phyloP scores from a whole-genome alignment of 768 basidiomycete species.

The Trametes cinnabarina region DNA sequence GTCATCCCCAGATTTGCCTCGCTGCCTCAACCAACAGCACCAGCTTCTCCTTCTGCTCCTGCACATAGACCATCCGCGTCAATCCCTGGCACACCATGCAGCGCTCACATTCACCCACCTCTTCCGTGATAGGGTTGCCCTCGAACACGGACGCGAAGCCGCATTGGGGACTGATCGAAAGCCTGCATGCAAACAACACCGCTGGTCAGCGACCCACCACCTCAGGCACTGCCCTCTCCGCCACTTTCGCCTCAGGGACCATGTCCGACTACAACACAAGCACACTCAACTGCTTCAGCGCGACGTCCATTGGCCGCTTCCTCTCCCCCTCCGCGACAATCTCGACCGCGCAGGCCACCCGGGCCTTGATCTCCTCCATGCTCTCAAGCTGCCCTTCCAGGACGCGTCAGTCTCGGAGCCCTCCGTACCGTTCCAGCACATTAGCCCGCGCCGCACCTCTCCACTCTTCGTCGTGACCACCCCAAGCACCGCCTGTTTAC shows the following conservation, averaged over 20 bases:
- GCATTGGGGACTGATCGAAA: conserved; percentile 48
- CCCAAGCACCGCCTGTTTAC: conserved; percentile 43
- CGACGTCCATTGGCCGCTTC: conserved; percentile 37
- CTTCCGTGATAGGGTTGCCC: conserved; percentile 39
- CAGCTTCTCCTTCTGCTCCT: conserved; percentile 39
- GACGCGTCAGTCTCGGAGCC: conserved; percentile 1
- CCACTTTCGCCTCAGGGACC: background rate
- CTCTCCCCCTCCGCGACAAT: conserved; percentile 35
- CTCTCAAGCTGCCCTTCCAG: conserved; percentile 37
- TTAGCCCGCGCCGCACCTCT: conserved; percentile 27
- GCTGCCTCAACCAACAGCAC: conserved; percentile 38
- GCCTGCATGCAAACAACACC: conserved; percentile 22
- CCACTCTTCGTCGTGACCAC: conserved; percentile 45
- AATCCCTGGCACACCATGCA: background rate
- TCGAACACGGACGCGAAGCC: conserved; percentile 48
- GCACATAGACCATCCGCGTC: background rate
- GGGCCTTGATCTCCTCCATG: conserved; percentile 35
- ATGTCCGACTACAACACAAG: background rate
- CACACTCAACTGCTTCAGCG: conserved; percentile 34
- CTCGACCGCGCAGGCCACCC: conserved; percentile 43
- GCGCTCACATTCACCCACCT: conserved; percentile 15
- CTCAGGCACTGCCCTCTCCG: background rate
- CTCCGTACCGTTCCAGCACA: background rate
- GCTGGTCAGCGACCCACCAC: background rate
- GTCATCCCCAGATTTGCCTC: conserved; percentile 32